Evolutionary conservation across 1,284 basidiomycete species (phyloP), one percentile per base, ranked within the genome.

Genomic region (Apiotrichum mycotoxinovorans): DNA sequence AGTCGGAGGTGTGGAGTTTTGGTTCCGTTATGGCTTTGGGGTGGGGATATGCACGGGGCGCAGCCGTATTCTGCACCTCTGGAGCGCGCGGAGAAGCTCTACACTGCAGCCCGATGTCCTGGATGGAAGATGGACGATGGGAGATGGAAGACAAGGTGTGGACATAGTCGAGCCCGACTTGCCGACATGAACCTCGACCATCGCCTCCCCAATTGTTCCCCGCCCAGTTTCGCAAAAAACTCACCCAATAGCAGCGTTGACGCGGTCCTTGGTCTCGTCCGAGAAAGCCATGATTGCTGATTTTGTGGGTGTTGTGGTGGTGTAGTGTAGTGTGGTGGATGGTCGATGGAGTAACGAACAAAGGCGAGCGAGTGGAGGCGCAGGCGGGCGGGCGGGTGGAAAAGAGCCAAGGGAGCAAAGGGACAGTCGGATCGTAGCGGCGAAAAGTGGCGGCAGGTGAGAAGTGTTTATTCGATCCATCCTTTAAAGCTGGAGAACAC

Each of bases 241-340:
- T 54, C 53, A 75, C 73, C 75, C 75, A 49, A 78, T 62, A 56
- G 71, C 72, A 44, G 72, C 68, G 66, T 77, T 76, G 58, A 76
- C 70, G 56, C 72, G 61, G 69, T 78, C 76, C 62, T 78, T 78
- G 50, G 76, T 78, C 65, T 78, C 76, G 70, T 78, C 76, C 51
- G 74, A 76, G 62, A 77, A 72, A 10, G 75, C 68, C 75, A 77
- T 77, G 44, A 37, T 68, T 30, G 26, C 17, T 49, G 15, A 14
- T 20, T 37, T 48, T 17, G n/a, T 46, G 33, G 27, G n/a, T 30
- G 15, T 15, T 20, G 26, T 10, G n/a, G 5, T 9, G 34, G 14
- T 38, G 38, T 37, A 25, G 27, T 22, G 48, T 44, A 18, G 26
- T 22, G 44, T 42, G 17, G 34, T 25, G 27, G 34, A 26, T 12